These are phyloP conservation scores for Globisporangium middletonii DNA, from an alignment of 352 stramenopile species.

Conservation along the genomic window DNA sequence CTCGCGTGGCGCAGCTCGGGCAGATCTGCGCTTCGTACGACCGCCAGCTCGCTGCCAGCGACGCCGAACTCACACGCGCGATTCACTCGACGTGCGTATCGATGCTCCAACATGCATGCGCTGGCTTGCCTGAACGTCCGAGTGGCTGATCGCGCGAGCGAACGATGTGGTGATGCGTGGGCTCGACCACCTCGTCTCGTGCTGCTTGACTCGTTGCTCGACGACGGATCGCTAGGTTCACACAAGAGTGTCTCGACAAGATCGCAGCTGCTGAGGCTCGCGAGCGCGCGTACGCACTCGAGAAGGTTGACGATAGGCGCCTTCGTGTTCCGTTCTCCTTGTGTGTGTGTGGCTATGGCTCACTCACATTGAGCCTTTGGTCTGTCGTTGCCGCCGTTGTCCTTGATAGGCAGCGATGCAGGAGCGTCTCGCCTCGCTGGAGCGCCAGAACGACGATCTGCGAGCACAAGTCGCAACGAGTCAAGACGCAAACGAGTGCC, in stretches of 20 bases:
- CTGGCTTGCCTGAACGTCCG: too few relatives aligned
- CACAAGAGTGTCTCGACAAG: conserved; percentile 33
- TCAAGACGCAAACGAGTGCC: conserved; percentile 12
- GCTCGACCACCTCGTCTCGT: not conserved
- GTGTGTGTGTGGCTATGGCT: too few relatives aligned
- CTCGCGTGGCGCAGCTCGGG: conserved; percentile 37
- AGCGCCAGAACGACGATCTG: conserved; percentile 20
- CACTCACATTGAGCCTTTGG: too few relatives aligned
- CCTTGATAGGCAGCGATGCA: conserved; percentile 15
- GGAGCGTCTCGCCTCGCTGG: conserved; percentile 21
- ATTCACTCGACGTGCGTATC: conserved; percentile 31
- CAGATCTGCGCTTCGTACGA: conserved; percentile 40
- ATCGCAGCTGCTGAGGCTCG: conserved; percentile 25
- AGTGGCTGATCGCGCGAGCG: too few relatives aligned
- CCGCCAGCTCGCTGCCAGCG: conserved; percentile 36
- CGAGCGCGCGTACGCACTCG: conserved; percentile 23
- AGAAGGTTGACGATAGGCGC: too few relatives aligned
- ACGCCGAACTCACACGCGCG: conserved; percentile 41
- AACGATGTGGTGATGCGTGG: too few relatives aligned
- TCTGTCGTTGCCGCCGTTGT: not conserved
- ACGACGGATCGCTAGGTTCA: conserved; percentile 13
- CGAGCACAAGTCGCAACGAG: conserved; percentile 10
- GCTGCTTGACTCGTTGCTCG: not conserved
- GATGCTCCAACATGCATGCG: conserved; percentile 1
- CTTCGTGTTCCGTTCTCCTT: too few relatives aligned